These are phyloP conservation scores for Ceratobasidium sp. DNA, from an alignment of 1,284 basidiomycete genomes.

Conservation along the genomic window DNA sequence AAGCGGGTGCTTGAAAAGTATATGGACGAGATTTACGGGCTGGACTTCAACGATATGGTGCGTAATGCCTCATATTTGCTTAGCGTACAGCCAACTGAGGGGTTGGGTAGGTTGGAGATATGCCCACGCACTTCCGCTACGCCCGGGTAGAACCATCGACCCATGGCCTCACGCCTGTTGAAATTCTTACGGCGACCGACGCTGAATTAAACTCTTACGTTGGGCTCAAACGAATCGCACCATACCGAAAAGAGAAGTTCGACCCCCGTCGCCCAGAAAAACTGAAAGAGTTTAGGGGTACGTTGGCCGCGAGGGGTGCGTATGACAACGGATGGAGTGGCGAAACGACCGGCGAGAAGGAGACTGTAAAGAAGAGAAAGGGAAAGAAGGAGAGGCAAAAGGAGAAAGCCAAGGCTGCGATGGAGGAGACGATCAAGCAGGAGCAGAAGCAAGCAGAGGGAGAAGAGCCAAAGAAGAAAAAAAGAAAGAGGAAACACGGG, in stretches of 20 bases:
- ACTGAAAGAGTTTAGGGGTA: constrained; percentile 75
- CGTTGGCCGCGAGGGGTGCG: constrained; percentile 57
- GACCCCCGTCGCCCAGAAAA: constrained; percentile 50
- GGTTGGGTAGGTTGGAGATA: constrained; percentile 69
- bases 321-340: constrained; percentile 43
- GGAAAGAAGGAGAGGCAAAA: constrained; percentile 43
- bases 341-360: constrained; percentile 48
- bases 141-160: constrained; percentile 68
- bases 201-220: constrained; percentile 91
- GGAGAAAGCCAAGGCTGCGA: constrained; percentile 16
- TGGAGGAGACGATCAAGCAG: constrained; percentile 42
- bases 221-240: constrained; percentile 87
- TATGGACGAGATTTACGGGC: constrained; percentile 86
- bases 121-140: constrained; percentile 95
- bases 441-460: background rate
- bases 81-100: constrained; percentile 2
- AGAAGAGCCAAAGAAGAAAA: constrained; percentile 16
- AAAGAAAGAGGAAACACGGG: constrained; percentile 29
- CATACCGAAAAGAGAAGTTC: constrained; percentile 72
- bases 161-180: constrained; percentile 80
- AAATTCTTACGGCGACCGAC: constrained; percentile 93
- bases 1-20: constrained; percentile 81
- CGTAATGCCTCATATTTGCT: constrained; percentile 46
- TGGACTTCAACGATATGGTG: constrained; percentile 97
- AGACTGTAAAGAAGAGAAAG: constrained; percentile 48